Evolutionary conservation across 2,329 filamentous ascomycete genomes (phyloP), one percentile per base, ranked within the genome.

Genomic region (Trichoderma asperellum): DNA sequence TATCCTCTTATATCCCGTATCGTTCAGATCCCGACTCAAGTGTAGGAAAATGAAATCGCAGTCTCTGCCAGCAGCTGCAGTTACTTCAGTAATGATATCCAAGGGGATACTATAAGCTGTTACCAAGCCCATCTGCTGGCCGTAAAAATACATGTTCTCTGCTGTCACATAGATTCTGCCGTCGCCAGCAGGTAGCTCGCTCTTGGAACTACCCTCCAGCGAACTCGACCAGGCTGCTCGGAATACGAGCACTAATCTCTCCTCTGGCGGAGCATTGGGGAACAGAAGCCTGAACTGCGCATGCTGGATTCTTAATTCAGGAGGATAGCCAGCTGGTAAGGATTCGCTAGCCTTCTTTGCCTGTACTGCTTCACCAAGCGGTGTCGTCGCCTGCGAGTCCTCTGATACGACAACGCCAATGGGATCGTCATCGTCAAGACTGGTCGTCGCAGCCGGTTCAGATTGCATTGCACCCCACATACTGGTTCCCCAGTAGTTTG

Each of bases 21-120:
- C 87, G 67, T 87, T 86, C 55, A 83, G 83, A 60, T 90, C 86
- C 74, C 91, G 89, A 65, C 83, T 83, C 5, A 89, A 85, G 76
- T 97, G 94, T 49, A 99, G 81, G 77, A 94, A 97, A 35, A 98
- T 87, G 78, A 94, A 97, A 80, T 99, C 96, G 76, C 93, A 97
- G 75, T 97, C 94, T 77, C 91, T 91, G 24, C 96, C 96, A 14
- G 93, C 91, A 2, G 93, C 93, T 47, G 92, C 92, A 29, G 93
- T 97, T 53, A 98, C 93, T 79, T 98, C 96, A 10, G 89, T 89
- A 68, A 99, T 93, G 59, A 87, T 89, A 67, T 90, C 87, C 69
- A 99, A 84, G 67, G 86, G 89, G 62, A 96, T 88, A 18, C 88
- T 88, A 62, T 94, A 95, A 1, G 95, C 92, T 43, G 97, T 85